A percentile compares a stretch with the other conserved stretches of the same genome.
These are phyloP conservation scores for Penicillium sp. DNA, from an alignment of 2,329 filamentous ascomycete species.

Conservation along the genomic window DNA sequence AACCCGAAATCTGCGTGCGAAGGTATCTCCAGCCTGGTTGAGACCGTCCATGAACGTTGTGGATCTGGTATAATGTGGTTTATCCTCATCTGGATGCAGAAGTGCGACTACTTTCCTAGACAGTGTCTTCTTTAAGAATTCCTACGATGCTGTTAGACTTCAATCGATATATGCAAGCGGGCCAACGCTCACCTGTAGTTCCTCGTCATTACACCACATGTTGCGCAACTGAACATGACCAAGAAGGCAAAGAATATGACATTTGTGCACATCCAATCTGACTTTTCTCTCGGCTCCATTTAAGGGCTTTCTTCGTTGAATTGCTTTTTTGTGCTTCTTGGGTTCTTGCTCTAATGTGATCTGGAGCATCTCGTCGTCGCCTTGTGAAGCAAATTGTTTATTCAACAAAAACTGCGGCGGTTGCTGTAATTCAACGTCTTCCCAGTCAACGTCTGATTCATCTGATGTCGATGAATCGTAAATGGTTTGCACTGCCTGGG, in stretches of 20 bases:
- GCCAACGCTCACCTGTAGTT: slow-evolving; percentile 49
- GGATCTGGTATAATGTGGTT: slow-evolving; percentile 66
- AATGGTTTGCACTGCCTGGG: slow-evolving; percentile 24
- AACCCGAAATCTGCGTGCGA: slow-evolving; percentile 60
- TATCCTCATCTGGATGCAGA: slow-evolving; percentile 58
- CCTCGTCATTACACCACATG: slow-evolving; percentile 72
- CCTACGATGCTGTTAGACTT: slow-evolving; percentile 17
- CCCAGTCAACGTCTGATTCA: slow-evolving; percentile 57
- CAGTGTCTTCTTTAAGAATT: slow-evolving; percentile 55
- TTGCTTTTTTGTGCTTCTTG: slow-evolving; percentile 18
- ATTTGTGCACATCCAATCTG: slow-evolving; percentile 72
- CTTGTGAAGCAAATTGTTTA: slow-evolving; percentile 1
- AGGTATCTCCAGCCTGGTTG: slow-evolving; percentile 58
- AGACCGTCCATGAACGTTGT: slow-evolving; percentile 71
- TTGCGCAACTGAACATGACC: slow-evolving; percentile 71
- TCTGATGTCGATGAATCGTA: slow-evolving; percentile 43
- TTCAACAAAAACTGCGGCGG: slow-evolving; percentile 14
- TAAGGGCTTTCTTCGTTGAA: slow-evolving; percentile 43
- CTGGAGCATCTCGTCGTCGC: slow-evolving; percentile 25
- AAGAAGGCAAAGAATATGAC: slow-evolving; percentile 74
- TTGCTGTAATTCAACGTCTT: slow-evolving; percentile 48
- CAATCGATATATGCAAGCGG: background rate
- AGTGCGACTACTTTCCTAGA: slow-evolving; percentile 56
- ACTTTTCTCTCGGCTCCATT: slow-evolving; percentile 50
- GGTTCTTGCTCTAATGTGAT: slow-evolving; percentile 33